These are phyloP conservation scores for Pseudogymnoascus sp. DNA, from an alignment of 2,329 filamentous ascomycete species.

Conservation along the genomic window DNA sequence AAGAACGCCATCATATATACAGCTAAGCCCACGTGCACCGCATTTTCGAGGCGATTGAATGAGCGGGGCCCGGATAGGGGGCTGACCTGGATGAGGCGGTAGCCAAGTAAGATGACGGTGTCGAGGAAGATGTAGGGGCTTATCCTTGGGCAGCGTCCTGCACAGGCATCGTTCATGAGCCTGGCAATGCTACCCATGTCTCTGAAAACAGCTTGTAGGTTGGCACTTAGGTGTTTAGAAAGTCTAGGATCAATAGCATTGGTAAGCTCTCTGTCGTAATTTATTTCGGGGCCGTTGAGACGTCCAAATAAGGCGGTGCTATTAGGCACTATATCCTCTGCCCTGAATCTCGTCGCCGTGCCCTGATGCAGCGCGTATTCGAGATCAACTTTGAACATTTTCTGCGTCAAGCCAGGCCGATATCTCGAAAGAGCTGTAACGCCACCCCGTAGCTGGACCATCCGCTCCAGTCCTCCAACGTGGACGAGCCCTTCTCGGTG, in stretches of 20 bases:
- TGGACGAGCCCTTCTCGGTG: conserved; percentile 23
- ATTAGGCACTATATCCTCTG: conserved; percentile 5
- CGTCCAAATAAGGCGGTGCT: neutral
- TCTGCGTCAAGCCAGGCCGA: conserved; percentile 18
- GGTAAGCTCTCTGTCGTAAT: neutral
- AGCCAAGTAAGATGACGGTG: conserved; percentile 20
- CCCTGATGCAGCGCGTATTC: conserved; percentile 22
- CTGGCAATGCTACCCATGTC: conserved; percentile 16
- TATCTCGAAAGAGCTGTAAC: conserved; percentile 15
- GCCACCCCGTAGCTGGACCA: conserved; percentile 28
- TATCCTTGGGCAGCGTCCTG: conserved; percentile 12
- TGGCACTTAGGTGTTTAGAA: neutral
- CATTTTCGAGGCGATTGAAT: conserved; percentile 11
- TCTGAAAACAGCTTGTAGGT: conserved; percentile 12
- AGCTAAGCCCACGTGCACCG: conserved; percentile 22
- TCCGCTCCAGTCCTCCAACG: conserved; percentile 24
- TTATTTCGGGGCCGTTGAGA: neutral
- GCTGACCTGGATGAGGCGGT: conserved; percentile 21
- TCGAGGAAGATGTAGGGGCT: conserved; percentile 22
- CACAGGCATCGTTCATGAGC: conserved; percentile 16
- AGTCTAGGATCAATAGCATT: neutral
- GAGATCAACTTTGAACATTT: conserved; percentile 22
- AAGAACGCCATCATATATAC: conserved; percentile 24
- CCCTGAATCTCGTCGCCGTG: conserved; percentile 14
- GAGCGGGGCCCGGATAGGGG: conserved; percentile 9